These are phyloP conservation scores for Tetrapisispora pingtungensis DNA, from an alignment of 805 yeast species.

Conservation along the genomic window DNA sequence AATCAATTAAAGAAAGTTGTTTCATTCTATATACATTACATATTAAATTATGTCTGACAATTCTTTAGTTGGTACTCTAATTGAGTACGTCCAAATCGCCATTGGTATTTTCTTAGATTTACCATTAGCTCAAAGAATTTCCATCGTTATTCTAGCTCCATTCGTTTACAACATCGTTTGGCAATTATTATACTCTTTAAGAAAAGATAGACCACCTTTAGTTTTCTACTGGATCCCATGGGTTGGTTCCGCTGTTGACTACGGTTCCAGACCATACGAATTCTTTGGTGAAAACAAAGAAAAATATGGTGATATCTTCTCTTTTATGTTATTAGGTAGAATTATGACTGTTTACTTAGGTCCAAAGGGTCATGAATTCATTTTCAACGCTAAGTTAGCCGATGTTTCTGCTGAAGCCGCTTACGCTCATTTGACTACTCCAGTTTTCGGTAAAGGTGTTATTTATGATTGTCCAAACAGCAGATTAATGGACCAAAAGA, in stretches of 20 bases:
- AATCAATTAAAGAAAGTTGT: neutral
- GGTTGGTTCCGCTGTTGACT: constrained; percentile 82
- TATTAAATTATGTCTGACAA: constrained; percentile 3
- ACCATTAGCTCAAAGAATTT: constrained; percentile 30
- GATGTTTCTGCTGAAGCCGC: constrained; percentile 97
- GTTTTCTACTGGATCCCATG: constrained; percentile 92
- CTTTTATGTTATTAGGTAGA: constrained; percentile 81
- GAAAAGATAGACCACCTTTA: constrained; percentile 78
- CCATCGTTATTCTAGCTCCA: constrained; percentile 35
- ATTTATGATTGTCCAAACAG: constrained; percentile 93
- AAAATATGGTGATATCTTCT: constrained; percentile 87
- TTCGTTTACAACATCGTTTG: constrained; percentile 54
- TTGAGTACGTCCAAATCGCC: constrained; percentile 11
- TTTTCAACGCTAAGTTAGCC: constrained; percentile 76
- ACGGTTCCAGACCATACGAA: constrained; percentile 89
- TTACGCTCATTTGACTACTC: constrained; percentile 94
- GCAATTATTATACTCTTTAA: constrained; percentile 60
- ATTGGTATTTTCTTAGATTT: constrained; percentile 21
- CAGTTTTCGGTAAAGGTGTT: constrained; percentile 96
- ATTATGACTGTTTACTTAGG: constrained; percentile 94
- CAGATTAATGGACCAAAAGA: constrained; percentile 95
- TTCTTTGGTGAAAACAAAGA: constrained; percentile 71
- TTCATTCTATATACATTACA: neutral
- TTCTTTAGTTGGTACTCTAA: constrained; percentile 12
- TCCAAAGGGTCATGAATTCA: constrained; percentile 95